Evolutionary conservation across 129 eudicot species (phyloP).

Genomic region (Chrysanthemum seticuspe): DNA sequence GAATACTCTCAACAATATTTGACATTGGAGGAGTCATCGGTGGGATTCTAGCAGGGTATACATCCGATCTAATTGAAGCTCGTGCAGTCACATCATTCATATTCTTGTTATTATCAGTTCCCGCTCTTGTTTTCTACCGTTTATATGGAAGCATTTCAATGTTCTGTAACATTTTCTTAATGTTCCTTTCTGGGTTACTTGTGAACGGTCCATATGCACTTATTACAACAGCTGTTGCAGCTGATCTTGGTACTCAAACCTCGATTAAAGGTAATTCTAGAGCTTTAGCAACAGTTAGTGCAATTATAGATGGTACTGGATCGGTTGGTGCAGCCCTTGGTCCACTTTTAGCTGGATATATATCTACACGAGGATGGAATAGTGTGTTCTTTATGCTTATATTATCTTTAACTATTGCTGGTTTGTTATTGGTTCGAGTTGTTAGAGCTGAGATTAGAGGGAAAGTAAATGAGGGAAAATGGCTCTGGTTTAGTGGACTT

Average conservation of each 20-base stretch:
- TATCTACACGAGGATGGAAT: conserved; percentile 90
- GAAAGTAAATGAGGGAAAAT: conserved; percentile 64
- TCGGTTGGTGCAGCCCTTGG: conserved; percentile 96
- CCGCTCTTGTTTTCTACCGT: conserved; percentile 69
- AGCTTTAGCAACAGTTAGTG: conserved; percentile 92
- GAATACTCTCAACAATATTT: conserved; percentile 87
- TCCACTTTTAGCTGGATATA: conserved; percentile 91
- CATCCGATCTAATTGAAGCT: conserved; percentile 79
- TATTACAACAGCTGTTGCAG: conserved; percentile 89
- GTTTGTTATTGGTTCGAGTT: conserved; percentile 57
- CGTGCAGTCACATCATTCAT: conserved; percentile 71
- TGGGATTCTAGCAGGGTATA: conserved; percentile 73
- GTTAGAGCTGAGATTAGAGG: conserved; percentile 62
- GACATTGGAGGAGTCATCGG: conserved; percentile 93
- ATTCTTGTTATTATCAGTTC: conserved; percentile 64
- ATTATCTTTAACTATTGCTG: conserved; percentile 60
- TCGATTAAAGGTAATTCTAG: conserved; percentile 67
- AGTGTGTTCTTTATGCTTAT: conserved; percentile 82
- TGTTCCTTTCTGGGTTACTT: conserved; percentile 75
- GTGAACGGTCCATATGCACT: conserved; percentile 89
- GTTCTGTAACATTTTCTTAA: conserved; percentile 49
- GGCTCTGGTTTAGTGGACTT: conserved; percentile 52
- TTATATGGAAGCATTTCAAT: conserved; percentile 78
- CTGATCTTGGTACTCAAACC: conserved; percentile 87
- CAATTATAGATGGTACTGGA: conserved; percentile 95